Percentiles rank a stretch among this genome's conserved stretches.
phyloP scores from a whole-genome alignment of 768 basidiomycete species.

The Lactarius tabidus region DNA sequence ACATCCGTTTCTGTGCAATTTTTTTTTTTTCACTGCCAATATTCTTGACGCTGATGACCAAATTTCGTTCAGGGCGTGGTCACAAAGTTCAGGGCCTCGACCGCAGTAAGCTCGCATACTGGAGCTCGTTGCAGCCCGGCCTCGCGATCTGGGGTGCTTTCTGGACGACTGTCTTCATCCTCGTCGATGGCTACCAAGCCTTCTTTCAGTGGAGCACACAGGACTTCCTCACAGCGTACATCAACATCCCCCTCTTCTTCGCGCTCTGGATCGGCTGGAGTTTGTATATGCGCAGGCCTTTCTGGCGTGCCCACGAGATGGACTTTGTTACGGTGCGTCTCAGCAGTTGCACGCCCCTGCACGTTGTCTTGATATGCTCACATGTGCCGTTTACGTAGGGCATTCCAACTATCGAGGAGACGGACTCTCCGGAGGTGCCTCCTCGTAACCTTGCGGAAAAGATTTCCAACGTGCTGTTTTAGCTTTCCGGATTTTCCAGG shows the following conservation, averaged over 20 bases:
- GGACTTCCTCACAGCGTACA: slow-evolving; percentile 48
- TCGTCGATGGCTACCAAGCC: slow-evolving; percentile 52
- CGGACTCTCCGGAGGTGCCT: slow-evolving; percentile 49
- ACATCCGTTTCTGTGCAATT: slow-evolving; percentile 65
- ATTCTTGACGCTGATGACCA: not conserved
- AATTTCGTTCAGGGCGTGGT: slow-evolving; percentile 46
- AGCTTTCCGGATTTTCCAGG: slow-evolving; percentile 9
- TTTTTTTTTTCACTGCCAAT: not conserved
- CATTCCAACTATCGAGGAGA: slow-evolving; percentile 67
- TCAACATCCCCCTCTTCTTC: slow-evolving; percentile 42
- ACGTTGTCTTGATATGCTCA: not conserved
- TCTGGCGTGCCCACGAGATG: slow-evolving; percentile 60
- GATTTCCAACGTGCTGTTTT: slow-evolving; percentile 52
- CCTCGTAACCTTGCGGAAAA: slow-evolving; percentile 50
- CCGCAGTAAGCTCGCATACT: slow-evolving; percentile 57
- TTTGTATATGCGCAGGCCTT: slow-evolving; percentile 36
- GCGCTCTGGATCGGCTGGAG: slow-evolving; percentile 44
- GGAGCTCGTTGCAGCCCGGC: slow-evolving; percentile 59
- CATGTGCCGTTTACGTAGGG: slow-evolving; percentile 37
- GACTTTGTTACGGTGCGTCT: slow-evolving; percentile 61
- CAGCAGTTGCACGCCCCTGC: no score
- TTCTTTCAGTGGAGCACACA: slow-evolving; percentile 61
- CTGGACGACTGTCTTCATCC: slow-evolving; percentile 59
- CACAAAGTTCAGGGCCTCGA: slow-evolving; percentile 62
- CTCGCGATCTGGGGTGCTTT: slow-evolving; percentile 66